These are phyloP conservation scores for Populus tremula DNA, from an alignment of 345 rosid species.

Conservation along the genomic window DNA sequence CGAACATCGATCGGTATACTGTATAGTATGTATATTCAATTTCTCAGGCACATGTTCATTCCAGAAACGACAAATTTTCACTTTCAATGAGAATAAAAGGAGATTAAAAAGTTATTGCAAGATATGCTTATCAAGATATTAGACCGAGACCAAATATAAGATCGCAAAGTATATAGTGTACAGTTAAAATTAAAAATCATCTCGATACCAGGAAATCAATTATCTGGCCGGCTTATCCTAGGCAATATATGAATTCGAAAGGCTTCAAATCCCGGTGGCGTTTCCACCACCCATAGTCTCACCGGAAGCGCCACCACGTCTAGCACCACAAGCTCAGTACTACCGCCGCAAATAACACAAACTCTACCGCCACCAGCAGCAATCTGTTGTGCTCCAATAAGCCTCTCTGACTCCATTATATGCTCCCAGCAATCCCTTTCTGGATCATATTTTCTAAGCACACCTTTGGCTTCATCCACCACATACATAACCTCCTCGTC, in stretches of 20 bases:
- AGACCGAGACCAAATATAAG: neutral
- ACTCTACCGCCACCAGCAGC: constrained; percentile 45
- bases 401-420: constrained; percentile 20
- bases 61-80: neutral
- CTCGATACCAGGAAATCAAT: neutral
- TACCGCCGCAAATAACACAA: constrained; percentile 28
- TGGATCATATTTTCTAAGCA: constrained; percentile 33
- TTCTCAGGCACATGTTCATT: neutral
- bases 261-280: constrained; percentile 31
- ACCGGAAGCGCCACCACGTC: constrained; percentile 30
- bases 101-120: neutral
- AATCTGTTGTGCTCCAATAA: constrained; percentile 40
- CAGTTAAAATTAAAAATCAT: neutral
- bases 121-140: neutral
- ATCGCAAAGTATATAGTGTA: neutral
- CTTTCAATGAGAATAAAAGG: neutral
- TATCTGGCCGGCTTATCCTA: constrained; percentile 25
- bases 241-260: constrained; percentile 43
- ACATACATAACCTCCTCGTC: constrained; percentile 43
- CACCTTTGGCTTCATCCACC: constrained; percentile 41
- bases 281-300: constrained; percentile 29
- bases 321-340: constrained; percentile 34
- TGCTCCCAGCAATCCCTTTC: constrained; percentile 38
- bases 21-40: neutral
- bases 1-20: neutral